phyloP scores from a whole-genome alignment of 306 rosid genomes.

The Alnus glutinosa region DNA sequence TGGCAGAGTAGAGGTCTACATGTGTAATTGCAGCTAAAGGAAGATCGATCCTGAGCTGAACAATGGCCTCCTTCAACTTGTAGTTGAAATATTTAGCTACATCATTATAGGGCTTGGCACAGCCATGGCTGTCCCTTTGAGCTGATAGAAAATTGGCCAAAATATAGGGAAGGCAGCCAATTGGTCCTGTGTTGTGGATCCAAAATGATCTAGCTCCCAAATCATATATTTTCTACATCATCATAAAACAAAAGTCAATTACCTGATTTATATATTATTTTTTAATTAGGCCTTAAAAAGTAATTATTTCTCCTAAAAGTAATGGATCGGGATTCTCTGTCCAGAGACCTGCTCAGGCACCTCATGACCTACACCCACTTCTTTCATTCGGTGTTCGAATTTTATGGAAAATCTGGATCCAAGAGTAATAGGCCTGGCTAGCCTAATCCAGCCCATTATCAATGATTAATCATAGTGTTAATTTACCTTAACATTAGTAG shows the following conservation, averaged over 20 bases:
- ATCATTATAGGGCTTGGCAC: slow-evolving; percentile 53
- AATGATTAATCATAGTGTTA: neutral
- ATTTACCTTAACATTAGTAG: slow-evolving; percentile 41
- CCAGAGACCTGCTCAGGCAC: no score
- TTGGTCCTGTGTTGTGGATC: slow-evolving; percentile 44
- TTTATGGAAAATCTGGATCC: no score
- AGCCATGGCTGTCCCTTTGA: slow-evolving; percentile 42
- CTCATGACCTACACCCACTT: no score
- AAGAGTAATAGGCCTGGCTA: neutral
- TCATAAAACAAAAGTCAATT: neutral
- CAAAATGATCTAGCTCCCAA: slow-evolving; percentile 42
- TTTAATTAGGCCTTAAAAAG: neutral
- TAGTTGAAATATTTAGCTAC: slow-evolving; percentile 54
- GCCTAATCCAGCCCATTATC: neutral
- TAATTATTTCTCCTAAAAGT: neutral
- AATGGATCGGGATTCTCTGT: no score
- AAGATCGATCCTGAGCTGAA: slow-evolving; percentile 45
- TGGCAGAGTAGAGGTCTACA: slow-evolving; percentile 44
- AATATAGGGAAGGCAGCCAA: slow-evolving; percentile 34
- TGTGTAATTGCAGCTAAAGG: slow-evolving; percentile 55
- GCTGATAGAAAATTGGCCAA: slow-evolving; percentile 13
- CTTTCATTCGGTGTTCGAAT: no score
- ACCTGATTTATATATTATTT: no score
- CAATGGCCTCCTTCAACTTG: slow-evolving; percentile 45
- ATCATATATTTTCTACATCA: slow-evolving; percentile 26